phyloP scores from a whole-genome alignment of 83 land plant genomes.

The Isoetes engelmannii region DNA sequence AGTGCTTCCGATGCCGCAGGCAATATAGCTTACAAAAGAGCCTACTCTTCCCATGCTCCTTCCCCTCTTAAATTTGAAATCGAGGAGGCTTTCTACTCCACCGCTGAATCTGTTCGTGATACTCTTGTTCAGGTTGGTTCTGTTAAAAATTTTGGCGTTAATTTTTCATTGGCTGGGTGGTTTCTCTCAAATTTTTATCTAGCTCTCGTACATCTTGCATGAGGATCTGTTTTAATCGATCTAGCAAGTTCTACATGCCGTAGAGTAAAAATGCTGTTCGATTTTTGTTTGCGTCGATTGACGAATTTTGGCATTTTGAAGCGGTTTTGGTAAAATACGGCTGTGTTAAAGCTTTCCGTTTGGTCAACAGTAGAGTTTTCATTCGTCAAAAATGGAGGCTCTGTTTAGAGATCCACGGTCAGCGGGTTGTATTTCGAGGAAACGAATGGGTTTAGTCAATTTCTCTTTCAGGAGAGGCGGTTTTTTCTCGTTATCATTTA shows the following conservation, averaged over 20 bases:
- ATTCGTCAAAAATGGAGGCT: too few relatives aligned
- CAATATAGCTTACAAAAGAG: constrained; percentile 67
- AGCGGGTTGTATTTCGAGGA: too few relatives aligned
- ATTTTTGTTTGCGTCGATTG: neutral
- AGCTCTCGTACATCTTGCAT: neutral
- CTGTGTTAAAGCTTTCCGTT: too few relatives aligned
- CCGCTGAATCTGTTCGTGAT: constrained; percentile 78
- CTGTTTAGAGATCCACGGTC: too few relatives aligned
- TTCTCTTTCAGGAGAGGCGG: too few relatives aligned
- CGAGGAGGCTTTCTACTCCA: constrained; percentile 74
- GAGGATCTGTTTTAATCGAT: constrained; percentile 1
- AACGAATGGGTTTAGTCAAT: too few relatives aligned
- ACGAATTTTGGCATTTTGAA: neutral
- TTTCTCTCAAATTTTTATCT: neutral
- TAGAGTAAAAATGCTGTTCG: neutral
- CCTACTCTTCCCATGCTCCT: constrained; percentile 67
- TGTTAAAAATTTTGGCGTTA: neutral
- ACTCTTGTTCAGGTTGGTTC: constrained; percentile 49
- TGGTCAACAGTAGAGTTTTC: too few relatives aligned
- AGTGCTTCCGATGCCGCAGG: constrained; percentile 60
- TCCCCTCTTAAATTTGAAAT: constrained; percentile 71
- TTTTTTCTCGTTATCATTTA: too few relatives aligned
- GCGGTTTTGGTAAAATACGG: neutral
- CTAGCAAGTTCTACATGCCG: neutral
- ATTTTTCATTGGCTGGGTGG: neutral